Evolutionary conservation across 208 protist genomes (phyloP).

Genomic region (Acanthamoeba lenticulata): DNA sequence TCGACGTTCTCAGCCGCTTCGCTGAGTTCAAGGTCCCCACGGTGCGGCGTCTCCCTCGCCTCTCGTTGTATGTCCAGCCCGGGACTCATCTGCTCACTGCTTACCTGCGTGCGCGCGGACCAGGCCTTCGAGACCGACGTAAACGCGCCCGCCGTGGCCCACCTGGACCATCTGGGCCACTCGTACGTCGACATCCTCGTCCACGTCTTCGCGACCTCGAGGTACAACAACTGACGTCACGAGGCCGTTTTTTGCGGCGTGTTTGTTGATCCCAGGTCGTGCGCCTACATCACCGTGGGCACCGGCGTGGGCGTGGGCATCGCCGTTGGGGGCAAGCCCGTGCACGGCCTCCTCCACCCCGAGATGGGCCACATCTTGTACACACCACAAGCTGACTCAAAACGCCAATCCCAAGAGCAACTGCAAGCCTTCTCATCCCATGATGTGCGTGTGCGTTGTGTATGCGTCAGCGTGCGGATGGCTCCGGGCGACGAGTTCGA

Average conservation of each 20-base stretch:
- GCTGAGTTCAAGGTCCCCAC: constrained; percentile 16
- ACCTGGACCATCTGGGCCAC: constrained; percentile 63
- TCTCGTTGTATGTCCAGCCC: background rate
- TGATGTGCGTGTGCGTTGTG: too few species aligned
- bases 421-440: background rate
- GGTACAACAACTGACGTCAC: too few species aligned
- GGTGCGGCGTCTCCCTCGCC: background rate
- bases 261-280: constrained; percentile 62
- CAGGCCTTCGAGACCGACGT: constrained; percentile 86
- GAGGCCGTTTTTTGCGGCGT: background rate
- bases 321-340: constrained; percentile 75
- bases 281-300: constrained; percentile 87
- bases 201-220: background rate
- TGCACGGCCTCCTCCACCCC: constrained; percentile 86
- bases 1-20: constrained; percentile 76
- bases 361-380: constrained; percentile 85
- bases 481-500: constrained; percentile 75
- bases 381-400: background rate
- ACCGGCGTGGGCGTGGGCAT: constrained; percentile 87
- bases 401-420: background rate
- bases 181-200: background rate
- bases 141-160: constrained; percentile 83
- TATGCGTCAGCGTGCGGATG: constrained; percentile 60
- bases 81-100: background rate
- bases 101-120: background rate